Conservation (phyloP, 352 stramenopile genomes). For the Phytophthora tentaculata region DNA sequence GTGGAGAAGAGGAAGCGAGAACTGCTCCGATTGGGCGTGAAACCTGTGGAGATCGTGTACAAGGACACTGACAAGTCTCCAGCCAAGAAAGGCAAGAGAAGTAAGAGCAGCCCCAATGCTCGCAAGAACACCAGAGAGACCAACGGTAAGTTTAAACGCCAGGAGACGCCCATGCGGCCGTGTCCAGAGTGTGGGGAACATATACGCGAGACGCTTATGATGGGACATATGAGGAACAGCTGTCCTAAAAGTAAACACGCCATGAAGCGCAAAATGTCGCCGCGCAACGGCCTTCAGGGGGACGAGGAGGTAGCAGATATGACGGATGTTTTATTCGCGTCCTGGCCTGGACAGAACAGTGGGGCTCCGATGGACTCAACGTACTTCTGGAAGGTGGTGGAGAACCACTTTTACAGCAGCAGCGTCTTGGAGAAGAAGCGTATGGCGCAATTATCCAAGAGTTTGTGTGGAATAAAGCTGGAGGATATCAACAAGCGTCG, state of each 20-base stretch:
- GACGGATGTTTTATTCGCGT: constrained; percentile 80
- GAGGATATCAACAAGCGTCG: constrained; percentile 64
- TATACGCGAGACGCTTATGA: constrained; percentile 70
- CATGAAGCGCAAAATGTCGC: constrained; percentile 50
- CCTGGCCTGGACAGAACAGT: constrained; percentile 77
- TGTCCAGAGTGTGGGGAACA: constrained; percentile 75
- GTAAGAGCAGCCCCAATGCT: constrained; percentile 18
- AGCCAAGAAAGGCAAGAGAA: constrained; percentile 39
- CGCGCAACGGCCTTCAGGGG: constrained; percentile 30
- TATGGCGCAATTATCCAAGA: constrained; percentile 75
- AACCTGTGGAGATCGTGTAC: constrained; percentile 53
- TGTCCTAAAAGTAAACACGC: constrained; percentile 47
- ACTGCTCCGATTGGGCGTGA: constrained; percentile 42
- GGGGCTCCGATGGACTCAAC: constrained; percentile 78
- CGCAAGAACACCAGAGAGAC: constrained; percentile 19
- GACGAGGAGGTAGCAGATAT: constrained; percentile 48
- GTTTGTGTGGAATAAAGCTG: constrained; percentile 67
- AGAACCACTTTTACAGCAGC: constrained; percentile 71
- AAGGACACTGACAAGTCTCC: constrained; percentile 32
- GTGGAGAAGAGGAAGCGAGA: constrained; percentile 42
- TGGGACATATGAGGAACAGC: constrained; percentile 68
- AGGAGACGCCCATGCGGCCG: constrained; percentile 43
- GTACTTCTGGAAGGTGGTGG: constrained; percentile 80
- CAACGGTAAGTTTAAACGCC: constrained; percentile 47
- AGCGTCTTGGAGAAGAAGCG: constrained; percentile 70